Evolutionary conservation across 371 early-diverging fungal genomes (phyloP), one percentile per base, ranked within the genome.

Genomic region (Umbelopsis sp.): DNA sequence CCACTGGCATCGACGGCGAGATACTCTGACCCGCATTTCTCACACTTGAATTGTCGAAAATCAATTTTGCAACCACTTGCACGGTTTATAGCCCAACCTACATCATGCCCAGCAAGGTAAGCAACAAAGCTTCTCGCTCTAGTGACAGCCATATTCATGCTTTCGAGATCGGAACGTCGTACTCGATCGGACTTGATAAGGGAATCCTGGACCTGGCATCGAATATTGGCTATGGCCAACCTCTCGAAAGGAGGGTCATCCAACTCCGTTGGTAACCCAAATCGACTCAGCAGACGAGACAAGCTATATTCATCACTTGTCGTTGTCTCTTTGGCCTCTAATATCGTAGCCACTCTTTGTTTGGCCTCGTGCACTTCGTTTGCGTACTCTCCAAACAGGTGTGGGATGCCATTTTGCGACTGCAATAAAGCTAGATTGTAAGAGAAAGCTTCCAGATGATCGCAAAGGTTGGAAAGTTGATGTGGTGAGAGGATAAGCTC

Each of bases 381-480:
- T 32, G 29, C 41, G 41, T 51, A 67, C 16, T 67, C 67, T 14
- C 25, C 67, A 44, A 67, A 67, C 16, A 57, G 51, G 12, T 53
- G 57, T 16, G 67, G 67, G 14, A 67, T 67, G 51, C 67, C 53
- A 32, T 67, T 67, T 51, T 51, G 57, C n/a, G 67, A 51, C 22
- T 67, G 67, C 29, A 51, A 32, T 24, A 53, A 50, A 8, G 67
- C 67, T 10, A 67, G 44, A 44, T 67, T 51, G 24, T 53, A 67
- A 4, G 67, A 51, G 20, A 67, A 67, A 6, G 67, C 67, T 45
- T 67, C 67, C 18, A 67, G 52, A 41, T 67, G 53, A 24, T 38
- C 57, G 37, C 67, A 67, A 25, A 67, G 53, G 41, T 67, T 41
- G 12, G 67, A 53, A 16, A 67, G 41, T 24, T 67, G 67, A 35